Conservation (phyloP, 208 protist species). For the Crithidia sp. region DNA sequence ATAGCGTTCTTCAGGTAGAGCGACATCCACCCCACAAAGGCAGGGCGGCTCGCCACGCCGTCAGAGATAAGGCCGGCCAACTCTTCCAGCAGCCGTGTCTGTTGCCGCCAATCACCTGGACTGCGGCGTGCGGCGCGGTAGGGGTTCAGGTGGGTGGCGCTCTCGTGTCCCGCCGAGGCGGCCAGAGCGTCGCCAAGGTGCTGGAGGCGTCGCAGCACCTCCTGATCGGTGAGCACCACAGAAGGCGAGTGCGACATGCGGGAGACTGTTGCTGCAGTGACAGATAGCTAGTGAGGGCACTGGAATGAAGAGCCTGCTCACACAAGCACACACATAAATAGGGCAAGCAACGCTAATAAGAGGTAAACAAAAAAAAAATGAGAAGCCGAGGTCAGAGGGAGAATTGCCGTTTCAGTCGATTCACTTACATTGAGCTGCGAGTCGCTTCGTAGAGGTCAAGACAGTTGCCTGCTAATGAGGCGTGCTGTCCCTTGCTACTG, state of each 20-base stretch:
- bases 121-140: background rate
- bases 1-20: slow-evolving; percentile 56
- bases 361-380: background rate
- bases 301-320: too few relatives aligned
- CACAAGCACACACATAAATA: too few relatives aligned
- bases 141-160: background rate
- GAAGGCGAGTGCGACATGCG: slow-evolving; percentile 11
- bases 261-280: background rate
- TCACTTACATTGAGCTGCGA: too few relatives aligned
- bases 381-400: background rate
- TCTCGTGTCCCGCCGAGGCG: background rate
- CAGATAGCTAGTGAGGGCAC: too few relatives aligned
- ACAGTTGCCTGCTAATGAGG: too few relatives aligned
- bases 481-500: too few relatives aligned
- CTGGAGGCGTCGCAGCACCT: slow-evolving; percentile 35
- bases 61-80: slow-evolving; percentile 31
- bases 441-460: too few relatives aligned
- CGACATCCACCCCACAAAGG: slow-evolving; percentile 47
- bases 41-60: slow-evolving; percentile 32
- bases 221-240: slow-evolving; percentile 22
- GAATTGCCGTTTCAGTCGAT: background rate
- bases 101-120: slow-evolving; percentile 36
- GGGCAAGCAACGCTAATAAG: background rate
- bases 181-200: slow-evolving; percentile 34
- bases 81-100: slow-evolving; percentile 37